Evolutionary conservation across 768 basidiomycete genomes (phyloP).

Genomic region (Coprinellus micaceus): DNA sequence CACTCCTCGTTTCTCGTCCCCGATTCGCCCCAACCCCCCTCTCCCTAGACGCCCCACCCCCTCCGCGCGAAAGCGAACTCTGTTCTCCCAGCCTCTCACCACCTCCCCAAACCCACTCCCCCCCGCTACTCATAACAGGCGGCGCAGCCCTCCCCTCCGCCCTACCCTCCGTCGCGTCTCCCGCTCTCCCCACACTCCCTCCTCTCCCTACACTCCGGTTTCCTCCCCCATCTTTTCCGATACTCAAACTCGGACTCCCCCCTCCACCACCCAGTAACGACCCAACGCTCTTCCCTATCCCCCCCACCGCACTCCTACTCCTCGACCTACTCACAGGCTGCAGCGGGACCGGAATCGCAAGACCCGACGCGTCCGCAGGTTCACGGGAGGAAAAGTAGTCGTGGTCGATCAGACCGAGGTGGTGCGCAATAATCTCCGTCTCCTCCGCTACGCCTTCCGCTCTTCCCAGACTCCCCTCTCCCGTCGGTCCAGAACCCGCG

Average conservation of each 20-base stretch:
- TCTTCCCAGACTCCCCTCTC: no score
- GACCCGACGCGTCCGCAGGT: neutral
- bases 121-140: neutral
- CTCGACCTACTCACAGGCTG: neutral
- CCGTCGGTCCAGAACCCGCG: neutral
- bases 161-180: neutral
- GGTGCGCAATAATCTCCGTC: constrained; percentile 1
- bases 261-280: no score
- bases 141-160: neutral
- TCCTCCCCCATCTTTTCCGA: no score
- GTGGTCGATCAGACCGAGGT: constrained; percentile 8
- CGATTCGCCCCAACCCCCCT: no score
- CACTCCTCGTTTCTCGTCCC: no score
- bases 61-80: no score
- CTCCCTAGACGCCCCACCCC: no score
- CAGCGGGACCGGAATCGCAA: neutral
- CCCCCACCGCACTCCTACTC: neutral
- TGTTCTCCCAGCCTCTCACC: no score
- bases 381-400: constrained; percentile 9
- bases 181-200: neutral
- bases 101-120: neutral
- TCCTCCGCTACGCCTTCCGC: neutral
- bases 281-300: no score
- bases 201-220: no score
- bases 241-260: no score